Evolutionary conservation across 345 rosid genomes (phyloP).

Genomic region (Turritis glabra): DNA sequence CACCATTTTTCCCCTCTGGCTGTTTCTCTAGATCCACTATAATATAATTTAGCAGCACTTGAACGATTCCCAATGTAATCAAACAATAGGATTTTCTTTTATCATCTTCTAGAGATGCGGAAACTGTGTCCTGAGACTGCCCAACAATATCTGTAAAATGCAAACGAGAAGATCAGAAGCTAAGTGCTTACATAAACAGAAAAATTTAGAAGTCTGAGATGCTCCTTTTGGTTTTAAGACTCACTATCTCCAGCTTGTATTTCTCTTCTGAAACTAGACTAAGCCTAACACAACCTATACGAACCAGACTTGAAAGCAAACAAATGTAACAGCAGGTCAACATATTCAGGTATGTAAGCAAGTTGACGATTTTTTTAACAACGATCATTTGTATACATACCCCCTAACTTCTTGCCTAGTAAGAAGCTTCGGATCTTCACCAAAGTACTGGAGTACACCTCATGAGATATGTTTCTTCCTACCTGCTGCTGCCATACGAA

Average conservation of each 20-base stretch:
- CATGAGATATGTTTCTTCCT: slow-evolving; percentile 49
- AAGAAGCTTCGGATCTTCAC: slow-evolving; percentile 55
- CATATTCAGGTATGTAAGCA: not conserved
- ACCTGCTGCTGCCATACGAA: slow-evolving; percentile 47
- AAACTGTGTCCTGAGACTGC: slow-evolving; percentile 50
- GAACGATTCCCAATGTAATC: slow-evolving; percentile 57
- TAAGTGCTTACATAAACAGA: slow-evolving; percentile 2
- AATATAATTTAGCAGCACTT: slow-evolving; percentile 61
- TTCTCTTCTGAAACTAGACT: slow-evolving; percentile 16
- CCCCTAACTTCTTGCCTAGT: slow-evolving; percentile 53
- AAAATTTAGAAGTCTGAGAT: not conserved
- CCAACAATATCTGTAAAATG: slow-evolving; percentile 63
- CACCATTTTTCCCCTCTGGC: slow-evolving; percentile 45
- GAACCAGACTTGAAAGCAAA: slow-evolving; percentile 6
- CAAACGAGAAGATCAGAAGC: slow-evolving; percentile 22
- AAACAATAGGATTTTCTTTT: slow-evolving; percentile 54
- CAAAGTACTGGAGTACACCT: slow-evolving; percentile 59
- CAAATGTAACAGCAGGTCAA: not conserved
- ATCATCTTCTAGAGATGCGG: slow-evolving; percentile 53
- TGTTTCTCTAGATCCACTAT: slow-evolving; percentile 63
- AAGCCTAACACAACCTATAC: slow-evolving; percentile 5
- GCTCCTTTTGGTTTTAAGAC: not conserved
- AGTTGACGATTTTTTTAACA: not conserved
- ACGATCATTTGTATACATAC: slow-evolving; percentile 38
- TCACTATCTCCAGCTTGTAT: not conserved